phyloP scores from a whole-genome alignment of 2,329 filamentous ascomycete species.

The Clonostachys rhizophaga region DNA sequence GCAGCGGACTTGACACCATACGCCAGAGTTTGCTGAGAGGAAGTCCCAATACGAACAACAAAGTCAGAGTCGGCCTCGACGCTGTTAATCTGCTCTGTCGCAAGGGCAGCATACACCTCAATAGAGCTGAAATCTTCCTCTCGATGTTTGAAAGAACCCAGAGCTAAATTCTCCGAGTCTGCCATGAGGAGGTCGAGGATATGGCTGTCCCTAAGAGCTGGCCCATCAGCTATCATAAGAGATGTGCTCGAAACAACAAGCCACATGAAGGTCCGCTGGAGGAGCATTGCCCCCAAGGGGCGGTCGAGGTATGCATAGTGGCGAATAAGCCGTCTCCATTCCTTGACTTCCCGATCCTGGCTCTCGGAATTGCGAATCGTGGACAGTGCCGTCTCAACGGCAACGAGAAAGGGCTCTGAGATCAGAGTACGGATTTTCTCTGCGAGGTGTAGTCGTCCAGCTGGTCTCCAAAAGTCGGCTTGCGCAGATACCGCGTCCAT shows the following conservation, averaged over 20 bases:
- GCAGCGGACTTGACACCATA: slow-evolving; percentile 82
- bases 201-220: slow-evolving; percentile 54
- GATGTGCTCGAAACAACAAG: slow-evolving; percentile 77
- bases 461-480: slow-evolving; percentile 74
- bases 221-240: slow-evolving; percentile 60
- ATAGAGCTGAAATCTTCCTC: slow-evolving; percentile 53
- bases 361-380: slow-evolving; percentile 77
- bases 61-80: slow-evolving; percentile 90
- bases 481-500: slow-evolving; percentile 76
- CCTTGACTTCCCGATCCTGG: slow-evolving; percentile 61
- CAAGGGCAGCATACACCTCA: slow-evolving; percentile 64
- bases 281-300: slow-evolving; percentile 84
- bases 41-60: slow-evolving; percentile 66
- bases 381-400: slow-evolving; percentile 85
- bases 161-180: slow-evolving; percentile 16
- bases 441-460: slow-evolving; percentile 70
- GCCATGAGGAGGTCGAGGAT: slow-evolving; percentile 72
- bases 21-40: slow-evolving; percentile 81
- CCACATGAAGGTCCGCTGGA: slow-evolving; percentile 85
- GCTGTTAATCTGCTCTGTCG: slow-evolving; percentile 77
- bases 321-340: slow-evolving; percentile 84
- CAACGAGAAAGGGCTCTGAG: slow-evolving; percentile 79
- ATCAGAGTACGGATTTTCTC: slow-evolving; percentile 68
- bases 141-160: background rate
- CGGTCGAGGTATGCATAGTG: slow-evolving; percentile 77